These are phyloP conservation scores for Hymenoscyphus fructigenus DNA, from an alignment of 2,329 filamentous ascomycete species.

Conservation along the genomic window DNA sequence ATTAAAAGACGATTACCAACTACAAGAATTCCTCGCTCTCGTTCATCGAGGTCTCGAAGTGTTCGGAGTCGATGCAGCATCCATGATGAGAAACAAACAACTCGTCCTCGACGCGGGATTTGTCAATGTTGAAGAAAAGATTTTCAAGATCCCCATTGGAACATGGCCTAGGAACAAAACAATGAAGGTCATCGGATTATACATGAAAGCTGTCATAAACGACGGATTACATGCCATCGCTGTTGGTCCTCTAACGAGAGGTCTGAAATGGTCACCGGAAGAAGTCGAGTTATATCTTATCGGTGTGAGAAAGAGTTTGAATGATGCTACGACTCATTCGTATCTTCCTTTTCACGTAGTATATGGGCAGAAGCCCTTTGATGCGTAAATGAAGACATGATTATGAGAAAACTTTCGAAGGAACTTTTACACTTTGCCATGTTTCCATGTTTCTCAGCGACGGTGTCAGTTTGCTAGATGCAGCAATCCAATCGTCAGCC, in stretches of 20 bases:
- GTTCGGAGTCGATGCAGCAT: conserved; percentile 16
- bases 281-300: conserved; percentile 26
- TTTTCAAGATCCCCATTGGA: conserved; percentile 48
- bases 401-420: not conserved
- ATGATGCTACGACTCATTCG: conserved; percentile 23
- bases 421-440: not conserved
- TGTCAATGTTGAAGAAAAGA: conserved; percentile 40
- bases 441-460: not conserved
- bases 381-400: conserved; percentile 4
- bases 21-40: conserved; percentile 10
- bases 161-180: conserved; percentile 48
- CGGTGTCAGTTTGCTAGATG: not conserved
- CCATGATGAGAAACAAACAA: conserved; percentile 12
- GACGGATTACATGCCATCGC: conserved; percentile 23
- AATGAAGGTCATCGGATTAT: conserved; percentile 44
- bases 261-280: conserved; percentile 22
- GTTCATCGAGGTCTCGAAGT: conserved; percentile 13
- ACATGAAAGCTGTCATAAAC: conserved; percentile 11
- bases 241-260: conserved; percentile 24
- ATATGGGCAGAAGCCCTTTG: conserved; percentile 13
- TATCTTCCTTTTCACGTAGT: conserved; percentile 20
- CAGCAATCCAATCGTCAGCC: not conserved
- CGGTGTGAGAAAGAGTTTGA: conserved; percentile 22
- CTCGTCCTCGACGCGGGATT: conserved; percentile 39
- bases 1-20: conserved; percentile 14